Percentiles rank a stretch among this genome's conserved stretches.
Evolutionary conservation across 2,329 filamentous ascomycete species (phyloP).

Genomic region (Stemphylium beticola): DNA sequence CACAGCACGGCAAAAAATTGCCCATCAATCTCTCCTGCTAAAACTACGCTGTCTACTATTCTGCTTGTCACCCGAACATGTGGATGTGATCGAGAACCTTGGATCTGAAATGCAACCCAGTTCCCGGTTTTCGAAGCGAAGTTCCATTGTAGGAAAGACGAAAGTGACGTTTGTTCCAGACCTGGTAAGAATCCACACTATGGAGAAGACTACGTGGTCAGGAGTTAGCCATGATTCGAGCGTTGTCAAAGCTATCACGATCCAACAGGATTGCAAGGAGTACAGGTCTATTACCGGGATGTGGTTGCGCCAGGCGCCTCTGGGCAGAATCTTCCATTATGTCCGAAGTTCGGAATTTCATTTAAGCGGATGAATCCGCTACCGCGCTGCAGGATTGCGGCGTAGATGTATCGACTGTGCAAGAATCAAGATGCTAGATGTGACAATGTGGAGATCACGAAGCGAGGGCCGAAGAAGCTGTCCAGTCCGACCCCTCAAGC

Average conservation of each 20-base stretch:
- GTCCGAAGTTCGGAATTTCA: background rate
- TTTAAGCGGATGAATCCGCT: background rate
- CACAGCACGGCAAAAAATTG: background rate
- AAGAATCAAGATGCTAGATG: too few relatives aligned
- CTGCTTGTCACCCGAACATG: background rate
- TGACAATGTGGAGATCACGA: too few relatives aligned
- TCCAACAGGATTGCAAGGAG: too few relatives aligned
- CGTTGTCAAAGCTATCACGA: too few relatives aligned
- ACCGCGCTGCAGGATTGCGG: background rate
- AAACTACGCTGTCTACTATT: background rate
- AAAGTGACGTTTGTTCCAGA: too few relatives aligned
- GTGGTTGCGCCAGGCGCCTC: background rate
- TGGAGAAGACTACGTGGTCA: too few relatives aligned
- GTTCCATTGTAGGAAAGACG: background rate
- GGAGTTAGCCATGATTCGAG: too few relatives aligned
- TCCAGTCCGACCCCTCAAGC: too few relatives aligned
- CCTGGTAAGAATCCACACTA: too few relatives aligned
- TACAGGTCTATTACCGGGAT: too few relatives aligned
- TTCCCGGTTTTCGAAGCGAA: background rate
- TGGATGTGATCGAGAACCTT: background rate
- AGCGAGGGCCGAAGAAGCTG: too few relatives aligned
- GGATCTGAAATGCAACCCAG: background rate
- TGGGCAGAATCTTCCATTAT: background rate
- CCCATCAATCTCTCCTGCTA: background rate
- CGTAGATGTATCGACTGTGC: background rate